phyloP scores from a whole-genome alignment of 2,329 filamentous ascomycete species.

The Daldinia sp. region DNA sequence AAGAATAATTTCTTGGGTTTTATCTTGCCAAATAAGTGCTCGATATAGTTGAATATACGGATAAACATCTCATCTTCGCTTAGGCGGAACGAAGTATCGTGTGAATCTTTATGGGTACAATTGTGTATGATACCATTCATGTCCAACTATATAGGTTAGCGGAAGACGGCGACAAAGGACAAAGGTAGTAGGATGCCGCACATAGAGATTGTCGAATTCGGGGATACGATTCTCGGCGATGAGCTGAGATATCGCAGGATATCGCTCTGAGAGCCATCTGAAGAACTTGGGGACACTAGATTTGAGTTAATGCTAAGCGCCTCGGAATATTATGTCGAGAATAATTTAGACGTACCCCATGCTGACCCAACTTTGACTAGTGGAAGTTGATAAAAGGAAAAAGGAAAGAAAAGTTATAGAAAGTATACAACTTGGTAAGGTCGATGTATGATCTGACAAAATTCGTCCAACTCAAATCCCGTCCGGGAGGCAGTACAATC shows the following conservation, averaged over 20 bases:
- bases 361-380: slow-evolving; percentile 4
- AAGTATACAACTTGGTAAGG: slow-evolving; percentile 2
- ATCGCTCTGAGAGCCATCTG: slow-evolving; percentile 98
- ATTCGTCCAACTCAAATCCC: neutral
- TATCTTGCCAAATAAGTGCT: slow-evolving; percentile 98
- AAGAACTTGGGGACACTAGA: slow-evolving; percentile 85
- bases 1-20: slow-evolving; percentile 99
- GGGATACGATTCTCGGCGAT: slow-evolving; percentile 99
- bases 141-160: slow-evolving; percentile 67
- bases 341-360: slow-evolving; percentile 41
- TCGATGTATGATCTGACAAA: neutral
- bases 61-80: slow-evolving; percentile 99
- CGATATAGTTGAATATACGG: slow-evolving; percentile 99
- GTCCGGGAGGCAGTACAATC: neutral
- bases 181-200: slow-evolving; percentile 50
- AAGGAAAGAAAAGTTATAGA: neutral
- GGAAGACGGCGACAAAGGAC: slow-evolving; percentile 34
- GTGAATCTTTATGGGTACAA: slow-evolving; percentile 96
- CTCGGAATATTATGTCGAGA: neutral
- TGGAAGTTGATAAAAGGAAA: neutral
- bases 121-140: slow-evolving; percentile 99
- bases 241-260: slow-evolving; percentile 96
- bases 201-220: slow-evolving; percentile 97
- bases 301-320: slow-evolving; percentile 28
- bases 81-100: slow-evolving; percentile 89